phyloP scores from a whole-genome alignment of 2,329 filamentous ascomycete species.

The Alternaria novae-zelandiae region DNA sequence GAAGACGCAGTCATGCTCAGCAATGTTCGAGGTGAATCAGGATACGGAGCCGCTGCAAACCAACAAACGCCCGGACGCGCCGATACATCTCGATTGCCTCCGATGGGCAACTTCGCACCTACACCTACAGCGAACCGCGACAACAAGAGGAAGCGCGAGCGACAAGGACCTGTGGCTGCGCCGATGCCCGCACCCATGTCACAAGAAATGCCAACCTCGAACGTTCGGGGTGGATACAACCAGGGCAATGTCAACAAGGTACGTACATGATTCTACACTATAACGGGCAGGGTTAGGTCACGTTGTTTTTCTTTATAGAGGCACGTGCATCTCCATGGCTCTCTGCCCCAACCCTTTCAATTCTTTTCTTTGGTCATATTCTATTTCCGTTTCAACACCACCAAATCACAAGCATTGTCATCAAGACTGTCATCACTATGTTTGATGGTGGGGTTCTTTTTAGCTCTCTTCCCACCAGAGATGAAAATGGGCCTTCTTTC shows the following conservation, averaged over 20 bases:
- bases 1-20: constrained; percentile 74
- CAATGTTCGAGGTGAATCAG: constrained; percentile 64
- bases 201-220: constrained; percentile 43
- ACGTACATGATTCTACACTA: constrained; percentile 15
- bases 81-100: constrained; percentile 69
- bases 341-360: background rate
- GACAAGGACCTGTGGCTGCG: constrained; percentile 56
- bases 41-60: constrained; percentile 51
- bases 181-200: constrained; percentile 42
- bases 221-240: constrained; percentile 37
- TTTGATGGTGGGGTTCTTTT: background rate
- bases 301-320: constrained; percentile 5
- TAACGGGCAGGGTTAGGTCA: constrained; percentile 1
- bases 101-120: constrained; percentile 92
- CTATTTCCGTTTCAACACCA: background rate
- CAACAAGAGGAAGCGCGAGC: constrained; percentile 80
- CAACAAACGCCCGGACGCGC: constrained; percentile 56
- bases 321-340: constrained; percentile 4
- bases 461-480: background rate
- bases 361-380: background rate
- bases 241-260: constrained; percentile 43
- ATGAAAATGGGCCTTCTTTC: background rate
- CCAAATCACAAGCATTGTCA: background rate
- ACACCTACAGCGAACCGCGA: constrained; percentile 84
- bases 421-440: background rate